Evolutionary conservation across 1,284 basidiomycete genomes (phyloP).

Genomic region (Cryptococcus sp.): DNA sequence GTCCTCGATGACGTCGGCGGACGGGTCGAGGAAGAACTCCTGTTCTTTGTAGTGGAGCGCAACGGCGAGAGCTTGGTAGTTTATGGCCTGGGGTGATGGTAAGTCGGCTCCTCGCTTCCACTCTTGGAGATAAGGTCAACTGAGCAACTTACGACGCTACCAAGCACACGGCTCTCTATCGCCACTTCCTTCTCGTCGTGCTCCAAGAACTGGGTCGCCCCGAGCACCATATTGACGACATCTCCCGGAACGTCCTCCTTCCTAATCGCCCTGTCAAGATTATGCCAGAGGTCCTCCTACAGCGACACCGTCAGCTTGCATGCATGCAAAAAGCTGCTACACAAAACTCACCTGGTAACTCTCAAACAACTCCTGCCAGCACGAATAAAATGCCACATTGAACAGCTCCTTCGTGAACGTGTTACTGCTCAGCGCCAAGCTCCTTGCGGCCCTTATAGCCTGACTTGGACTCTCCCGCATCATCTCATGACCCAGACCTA

Average conservation of each 20-base stretch:
- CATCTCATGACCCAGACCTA: slow-evolving; percentile 87
- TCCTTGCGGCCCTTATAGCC: slow-evolving; percentile 92
- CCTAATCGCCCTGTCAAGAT: slow-evolving; percentile 85
- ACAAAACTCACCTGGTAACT: slow-evolving; percentile 79
- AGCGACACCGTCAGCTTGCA: slow-evolving; percentile 1
- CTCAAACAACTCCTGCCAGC: slow-evolving; percentile 95
- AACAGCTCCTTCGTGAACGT: slow-evolving; percentile 93
- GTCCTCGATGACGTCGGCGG: slow-evolving; percentile 74
- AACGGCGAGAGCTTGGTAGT: slow-evolving; percentile 94
- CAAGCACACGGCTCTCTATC: slow-evolving; percentile 88
- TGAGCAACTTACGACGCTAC: slow-evolving; percentile 64
- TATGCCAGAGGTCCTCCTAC: slow-evolving; percentile 87
- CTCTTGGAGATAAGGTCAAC: background rate
- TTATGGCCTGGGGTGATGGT: slow-evolving; percentile 58
- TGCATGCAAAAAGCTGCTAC: background rate
- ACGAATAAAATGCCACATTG: slow-evolving; percentile 97
- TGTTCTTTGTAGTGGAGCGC: slow-evolving; percentile 98
- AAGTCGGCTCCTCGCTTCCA: background rate
- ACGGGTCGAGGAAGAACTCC: slow-evolving; percentile 86
- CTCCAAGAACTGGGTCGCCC: slow-evolving; percentile 99
- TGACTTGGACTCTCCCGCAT: slow-evolving; percentile 98
- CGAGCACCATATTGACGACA: slow-evolving; percentile 88
- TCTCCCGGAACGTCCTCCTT: slow-evolving; percentile 77
- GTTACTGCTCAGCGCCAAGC: slow-evolving; percentile 84
- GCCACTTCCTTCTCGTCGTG: slow-evolving; percentile 96